These are phyloP conservation scores for Cercis canadensis DNA, from an alignment of 306 rosid genomes.

Conservation along the genomic window DNA sequence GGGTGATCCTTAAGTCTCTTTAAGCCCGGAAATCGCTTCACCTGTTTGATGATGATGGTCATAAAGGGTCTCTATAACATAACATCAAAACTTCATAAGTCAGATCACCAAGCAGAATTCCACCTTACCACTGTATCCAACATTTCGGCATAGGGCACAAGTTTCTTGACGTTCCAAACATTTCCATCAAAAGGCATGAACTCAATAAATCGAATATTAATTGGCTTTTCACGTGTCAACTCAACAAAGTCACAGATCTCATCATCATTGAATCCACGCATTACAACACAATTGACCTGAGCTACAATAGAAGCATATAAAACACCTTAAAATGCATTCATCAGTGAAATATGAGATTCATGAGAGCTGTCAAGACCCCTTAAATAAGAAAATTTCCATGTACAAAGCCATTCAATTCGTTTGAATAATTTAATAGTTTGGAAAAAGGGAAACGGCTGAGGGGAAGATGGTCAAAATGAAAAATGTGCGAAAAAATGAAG, in stretches of 20 bases:
- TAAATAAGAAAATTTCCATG: neutral
- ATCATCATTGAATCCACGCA: constrained; percentile 95
- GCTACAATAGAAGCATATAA: constrained; percentile 32
- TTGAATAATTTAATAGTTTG: constrained; percentile 21
- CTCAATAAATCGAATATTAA: constrained; percentile 90
- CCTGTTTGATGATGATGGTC: constrained; percentile 51
- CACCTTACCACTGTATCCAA: constrained; percentile 96
- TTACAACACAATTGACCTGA: constrained; percentile 92
- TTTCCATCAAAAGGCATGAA: constrained; percentile 99
- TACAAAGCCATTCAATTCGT: neutral
- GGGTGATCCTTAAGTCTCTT: constrained; percentile 80
- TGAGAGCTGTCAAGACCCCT: neutral
- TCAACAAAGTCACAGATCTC: constrained; percentile 88
- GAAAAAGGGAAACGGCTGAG: constrained; percentile 8
- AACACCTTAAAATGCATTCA: constrained; percentile 31
- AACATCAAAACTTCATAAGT: constrained; percentile 30
- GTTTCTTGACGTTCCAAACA: constrained; percentile 98
- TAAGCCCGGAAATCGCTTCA: constrained; percentile 52
- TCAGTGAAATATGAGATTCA: constrained; percentile 11
- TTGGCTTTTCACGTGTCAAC: constrained; percentile 78
- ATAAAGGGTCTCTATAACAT: constrained; percentile 28
- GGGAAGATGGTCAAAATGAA: constrained; percentile 14
- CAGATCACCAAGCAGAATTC: constrained; percentile 52
- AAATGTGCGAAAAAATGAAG: constrained; percentile 10
- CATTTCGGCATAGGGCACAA: constrained; percentile 89